These are phyloP conservation scores for Ambrosia trifida DNA, from an alignment of 129 eudicot species.

Conservation along the genomic window DNA sequence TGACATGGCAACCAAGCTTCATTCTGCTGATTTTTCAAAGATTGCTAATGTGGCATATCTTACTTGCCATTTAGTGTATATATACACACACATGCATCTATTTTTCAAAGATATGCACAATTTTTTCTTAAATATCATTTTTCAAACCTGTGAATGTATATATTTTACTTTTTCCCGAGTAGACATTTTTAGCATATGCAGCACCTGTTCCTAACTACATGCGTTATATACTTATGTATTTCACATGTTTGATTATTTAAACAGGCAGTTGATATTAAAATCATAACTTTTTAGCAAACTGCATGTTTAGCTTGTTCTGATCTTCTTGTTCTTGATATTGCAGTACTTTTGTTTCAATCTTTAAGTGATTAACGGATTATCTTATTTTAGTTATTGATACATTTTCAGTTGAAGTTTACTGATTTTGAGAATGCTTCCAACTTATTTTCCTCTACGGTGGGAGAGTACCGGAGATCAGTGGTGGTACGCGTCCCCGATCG, in stretches of 20 bases:
- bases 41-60: too few relatives aligned
- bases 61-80: too few relatives aligned
- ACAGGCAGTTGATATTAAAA: neutral
- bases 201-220: too few relatives aligned
- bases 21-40: too few relatives aligned
- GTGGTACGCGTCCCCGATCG: too few relatives aligned
- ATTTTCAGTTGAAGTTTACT: slow-evolving; percentile 29
- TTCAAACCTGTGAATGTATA: too few relatives aligned
- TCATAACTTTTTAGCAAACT: neutral
- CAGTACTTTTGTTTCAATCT: neutral
- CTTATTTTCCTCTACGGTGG: slow-evolving; percentile 88
- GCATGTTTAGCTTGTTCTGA: neutral
- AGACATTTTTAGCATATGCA: too few relatives aligned
- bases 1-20: too few relatives aligned
- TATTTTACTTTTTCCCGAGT: too few relatives aligned
- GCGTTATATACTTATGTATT: slow-evolving; percentile 1
- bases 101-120: too few relatives aligned
- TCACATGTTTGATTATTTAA: neutral
- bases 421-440: slow-evolving; percentile 55
- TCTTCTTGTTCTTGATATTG: neutral
- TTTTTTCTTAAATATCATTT: too few relatives aligned
- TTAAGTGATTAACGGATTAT: neutral
- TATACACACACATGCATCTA: too few relatives aligned
- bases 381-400: slow-evolving; percentile 16
- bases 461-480: slow-evolving; percentile 98